Evolutionary conservation across 2,329 filamentous ascomycete species (phyloP).

Genomic region (Microcera coccophila): DNA sequence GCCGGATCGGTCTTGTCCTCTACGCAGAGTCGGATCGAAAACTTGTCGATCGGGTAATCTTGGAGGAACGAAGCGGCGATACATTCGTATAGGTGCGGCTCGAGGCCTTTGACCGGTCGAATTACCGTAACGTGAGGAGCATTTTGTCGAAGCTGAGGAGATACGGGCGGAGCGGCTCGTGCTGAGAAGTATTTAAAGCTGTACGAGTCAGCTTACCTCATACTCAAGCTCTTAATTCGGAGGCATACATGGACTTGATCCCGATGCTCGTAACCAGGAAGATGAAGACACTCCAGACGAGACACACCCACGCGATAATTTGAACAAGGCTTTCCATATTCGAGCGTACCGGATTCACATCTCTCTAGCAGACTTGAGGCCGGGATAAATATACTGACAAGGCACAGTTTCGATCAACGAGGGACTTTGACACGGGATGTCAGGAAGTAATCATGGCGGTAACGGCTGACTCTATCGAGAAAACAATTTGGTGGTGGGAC

Average conservation of each 20-base stretch:
- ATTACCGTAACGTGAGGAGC: conserved; percentile 86
- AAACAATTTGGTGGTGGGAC: conserved; percentile 1
- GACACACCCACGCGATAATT: conserved; percentile 43
- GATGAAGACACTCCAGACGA: conserved; percentile 52
- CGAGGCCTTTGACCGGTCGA: conserved; percentile 87
- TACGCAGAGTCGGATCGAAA: conserved; percentile 81
- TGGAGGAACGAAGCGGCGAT: conserved; percentile 82
- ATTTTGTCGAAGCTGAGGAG: conserved; percentile 46
- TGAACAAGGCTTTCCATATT: conserved; percentile 32
- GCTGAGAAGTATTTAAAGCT: conserved; percentile 53
- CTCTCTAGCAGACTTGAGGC: conserved; percentile 1
- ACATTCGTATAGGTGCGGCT: conserved; percentile 87
- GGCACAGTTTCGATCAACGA: background rate
- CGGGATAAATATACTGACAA: background rate
- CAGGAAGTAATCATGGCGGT: conserved; percentile 6
- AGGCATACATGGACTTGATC: conserved; percentile 51
- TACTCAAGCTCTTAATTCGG: background rate
- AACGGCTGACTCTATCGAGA: conserved; percentile 1
- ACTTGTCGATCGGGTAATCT: conserved; percentile 69
- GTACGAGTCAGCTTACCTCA: conserved; percentile 4
- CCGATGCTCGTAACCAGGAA: conserved; percentile 54
- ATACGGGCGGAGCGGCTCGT: conserved; percentile 46
- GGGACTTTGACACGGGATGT: conserved; percentile 5
- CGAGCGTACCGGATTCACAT: conserved; percentile 1
- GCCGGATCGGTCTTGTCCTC: conserved; percentile 71